Conservation (phyloP, 2,329 filamentous ascomycete genomes). For the Paramyrothecium roridum region DNA sequence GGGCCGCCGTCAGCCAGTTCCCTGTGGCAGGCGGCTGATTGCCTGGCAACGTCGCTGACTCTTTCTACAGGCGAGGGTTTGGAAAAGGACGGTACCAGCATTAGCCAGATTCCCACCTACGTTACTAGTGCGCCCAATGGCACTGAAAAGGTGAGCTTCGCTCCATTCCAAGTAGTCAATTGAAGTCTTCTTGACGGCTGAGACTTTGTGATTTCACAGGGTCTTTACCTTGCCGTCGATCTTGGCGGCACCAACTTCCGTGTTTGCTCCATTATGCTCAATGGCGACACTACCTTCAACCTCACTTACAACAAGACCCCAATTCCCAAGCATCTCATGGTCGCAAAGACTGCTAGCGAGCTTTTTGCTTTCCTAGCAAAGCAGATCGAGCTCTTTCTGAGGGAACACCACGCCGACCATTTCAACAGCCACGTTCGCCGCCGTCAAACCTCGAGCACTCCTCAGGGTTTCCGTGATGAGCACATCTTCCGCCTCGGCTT, state of each 20-base stretch:
- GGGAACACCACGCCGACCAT: conserved; percentile 82
- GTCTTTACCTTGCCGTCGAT: conserved; percentile 93
- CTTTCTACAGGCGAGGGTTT: conserved; percentile 70
- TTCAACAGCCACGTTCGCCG: conserved; percentile 69
- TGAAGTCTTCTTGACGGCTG: conserved; percentile 6
- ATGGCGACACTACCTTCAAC: conserved; percentile 93
- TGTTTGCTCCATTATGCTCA: conserved; percentile 90
- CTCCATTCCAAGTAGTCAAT: neutral
- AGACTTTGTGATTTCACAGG: conserved; percentile 46
- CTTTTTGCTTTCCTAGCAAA: conserved; percentile 91
- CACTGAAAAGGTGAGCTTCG: conserved; percentile 76
- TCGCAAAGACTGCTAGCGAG: conserved; percentile 78
- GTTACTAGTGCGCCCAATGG: conserved; percentile 95
- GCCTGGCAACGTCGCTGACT: conserved; percentile 7
- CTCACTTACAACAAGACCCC: conserved; percentile 89
- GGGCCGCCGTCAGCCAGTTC: neutral
- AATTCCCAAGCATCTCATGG: conserved; percentile 88
- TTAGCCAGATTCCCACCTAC: conserved; percentile 97
- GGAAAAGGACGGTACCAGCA: conserved; percentile 69
- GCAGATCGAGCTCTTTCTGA: conserved; percentile 86
- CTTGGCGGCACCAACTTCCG: conserved; percentile 98
- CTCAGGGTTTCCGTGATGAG: conserved; percentile 62
- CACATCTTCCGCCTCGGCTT: conserved; percentile 93
- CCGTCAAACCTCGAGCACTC: conserved; percentile 57
- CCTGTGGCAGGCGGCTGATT: conserved; percentile 6